Evolutionary conservation across 2,329 filamentous ascomycete genomes (phyloP).

Genomic region (Didymella segeticola): DNA sequence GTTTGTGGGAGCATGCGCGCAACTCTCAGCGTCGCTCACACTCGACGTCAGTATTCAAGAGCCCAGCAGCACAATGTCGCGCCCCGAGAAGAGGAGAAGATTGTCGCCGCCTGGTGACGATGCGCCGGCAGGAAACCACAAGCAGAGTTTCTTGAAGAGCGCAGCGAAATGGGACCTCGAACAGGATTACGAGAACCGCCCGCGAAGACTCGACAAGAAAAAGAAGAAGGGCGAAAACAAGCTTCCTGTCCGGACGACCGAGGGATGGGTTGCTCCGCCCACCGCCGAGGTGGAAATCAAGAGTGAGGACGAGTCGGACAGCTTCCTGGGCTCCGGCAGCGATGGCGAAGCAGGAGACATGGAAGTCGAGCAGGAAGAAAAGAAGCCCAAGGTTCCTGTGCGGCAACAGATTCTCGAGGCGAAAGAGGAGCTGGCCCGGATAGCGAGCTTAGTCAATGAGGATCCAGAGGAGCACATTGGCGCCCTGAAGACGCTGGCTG

Average conservation of each 20-base stretch:
- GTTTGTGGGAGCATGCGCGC: slow-evolving; percentile 4
- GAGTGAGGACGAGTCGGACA: slow-evolving; percentile 63
- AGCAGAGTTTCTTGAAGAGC: slow-evolving; percentile 70
- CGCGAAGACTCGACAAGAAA: slow-evolving; percentile 68
- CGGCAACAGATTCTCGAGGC: slow-evolving; percentile 82
- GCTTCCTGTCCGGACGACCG: slow-evolving; percentile 84
- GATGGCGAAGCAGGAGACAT: slow-evolving; percentile 57
- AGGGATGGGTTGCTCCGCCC: slow-evolving; percentile 73
- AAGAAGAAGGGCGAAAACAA: slow-evolving; percentile 76
- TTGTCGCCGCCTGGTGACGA: slow-evolving; percentile 45
- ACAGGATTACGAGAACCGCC: slow-evolving; percentile 84
- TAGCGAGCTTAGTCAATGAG: slow-evolving; percentile 83
- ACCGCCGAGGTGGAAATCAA: slow-evolving; percentile 52
- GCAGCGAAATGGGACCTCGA: slow-evolving; percentile 89
- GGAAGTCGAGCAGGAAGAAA: slow-evolving; percentile 50
- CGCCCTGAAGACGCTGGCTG: slow-evolving; percentile 77
- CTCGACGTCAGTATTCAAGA: neutral
- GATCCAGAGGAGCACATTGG: slow-evolving; percentile 89
- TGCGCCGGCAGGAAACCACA: slow-evolving; percentile 31
- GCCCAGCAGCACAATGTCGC: slow-evolving; percentile 35
- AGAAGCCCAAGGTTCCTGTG: slow-evolving; percentile 71
- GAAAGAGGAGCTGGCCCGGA: slow-evolving; percentile 89
- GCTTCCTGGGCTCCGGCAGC: slow-evolving; percentile 66
- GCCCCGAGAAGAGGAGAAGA: slow-evolving; percentile 46
- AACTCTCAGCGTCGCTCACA: slow-evolving; percentile 1